phyloP scores from a whole-genome alignment of 2,329 filamentous ascomycete species.

The Colletotrichum magnum region DNA sequence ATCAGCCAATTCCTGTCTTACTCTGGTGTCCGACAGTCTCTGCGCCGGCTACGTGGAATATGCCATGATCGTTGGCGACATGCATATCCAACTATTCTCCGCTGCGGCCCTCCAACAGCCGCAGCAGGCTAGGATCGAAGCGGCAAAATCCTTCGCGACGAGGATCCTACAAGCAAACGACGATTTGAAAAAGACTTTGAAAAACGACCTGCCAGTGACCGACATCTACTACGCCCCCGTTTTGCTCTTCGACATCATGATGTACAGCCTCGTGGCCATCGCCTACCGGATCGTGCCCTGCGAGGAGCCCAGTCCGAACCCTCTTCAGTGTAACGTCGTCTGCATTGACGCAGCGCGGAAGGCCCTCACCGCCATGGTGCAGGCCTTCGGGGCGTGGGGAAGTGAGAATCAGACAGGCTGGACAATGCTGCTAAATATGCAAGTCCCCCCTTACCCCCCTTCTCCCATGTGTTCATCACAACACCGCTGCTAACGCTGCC shows the following conservation, averaged over 20 bases:
- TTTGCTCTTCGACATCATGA: not conserved
- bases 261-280: not conserved
- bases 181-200: not conserved
- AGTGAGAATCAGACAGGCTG: not conserved
- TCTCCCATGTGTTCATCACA: too few species aligned
- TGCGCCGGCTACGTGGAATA: slow-evolving; percentile 20
- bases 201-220: not conserved
- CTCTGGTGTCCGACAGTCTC: not conserved
- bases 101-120: not conserved
- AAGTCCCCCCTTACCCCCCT: not conserved
- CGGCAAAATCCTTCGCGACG: not conserved
- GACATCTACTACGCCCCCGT: not conserved
- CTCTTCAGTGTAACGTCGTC: not conserved
- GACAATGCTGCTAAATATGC: slow-evolving; percentile 25
- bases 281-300: slow-evolving; percentile 1
- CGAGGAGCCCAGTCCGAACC: not conserved
- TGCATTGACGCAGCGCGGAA: slow-evolving; percentile 10
- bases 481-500: not conserved
- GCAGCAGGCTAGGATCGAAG: not conserved
- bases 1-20: not conserved
- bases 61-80: slow-evolving; percentile 13
- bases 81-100: slow-evolving; percentile 21
- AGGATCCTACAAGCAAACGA: not conserved
- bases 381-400: not conserved
- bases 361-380: not conserved